Conservation (phyloP, 208 protist species). For the Leishmania aethiopica region DNA sequence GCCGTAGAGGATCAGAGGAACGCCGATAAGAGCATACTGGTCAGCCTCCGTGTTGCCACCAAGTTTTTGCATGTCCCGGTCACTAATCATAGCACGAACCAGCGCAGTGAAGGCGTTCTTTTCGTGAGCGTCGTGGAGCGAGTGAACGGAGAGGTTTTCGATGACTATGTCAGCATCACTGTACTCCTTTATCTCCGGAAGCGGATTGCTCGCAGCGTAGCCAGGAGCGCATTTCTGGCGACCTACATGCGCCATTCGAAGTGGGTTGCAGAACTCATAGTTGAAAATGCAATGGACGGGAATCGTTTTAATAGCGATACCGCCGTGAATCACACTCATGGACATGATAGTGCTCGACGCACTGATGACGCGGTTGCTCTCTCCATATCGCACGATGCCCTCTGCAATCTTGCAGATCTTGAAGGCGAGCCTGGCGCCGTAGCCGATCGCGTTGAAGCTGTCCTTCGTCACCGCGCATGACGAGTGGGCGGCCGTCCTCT, state of each 20-base stretch:
- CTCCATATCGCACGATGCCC: conserved; percentile 28
- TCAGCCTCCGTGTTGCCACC: conserved; percentile 48
- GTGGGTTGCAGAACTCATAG: conserved; percentile 55
- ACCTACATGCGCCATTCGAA: conserved; percentile 22
- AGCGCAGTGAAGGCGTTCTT: conserved; percentile 46
- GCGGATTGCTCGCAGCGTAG: conserved; percentile 38
- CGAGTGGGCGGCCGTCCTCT: conserved; percentile 41
- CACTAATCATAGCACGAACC: conserved; percentile 39
- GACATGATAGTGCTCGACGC: conserved; percentile 42
- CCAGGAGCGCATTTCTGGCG: conserved; percentile 40
- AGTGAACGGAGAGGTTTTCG: conserved; percentile 33
- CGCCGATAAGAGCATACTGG: conserved; percentile 55
- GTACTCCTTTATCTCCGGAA: conserved; percentile 50
- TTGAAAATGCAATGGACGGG: conserved; percentile 43
- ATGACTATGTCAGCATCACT: conserved; percentile 25
- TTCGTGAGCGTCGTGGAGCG: conserved; percentile 28
- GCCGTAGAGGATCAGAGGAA: conserved; percentile 55
- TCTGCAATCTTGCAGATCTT: conserved; percentile 55
- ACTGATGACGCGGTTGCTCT: conserved; percentile 35
- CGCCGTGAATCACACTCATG: conserved; percentile 55
- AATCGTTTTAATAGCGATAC: conserved; percentile 60
- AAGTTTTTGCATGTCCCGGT: conserved; percentile 42
- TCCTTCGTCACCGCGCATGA: conserved; percentile 44
- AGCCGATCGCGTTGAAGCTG: conserved; percentile 60
- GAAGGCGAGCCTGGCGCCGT: conserved; percentile 50